Evolutionary conservation across 169 alveolate species (phyloP).

Genomic region (Plasmodium gallinaceum): DNA sequence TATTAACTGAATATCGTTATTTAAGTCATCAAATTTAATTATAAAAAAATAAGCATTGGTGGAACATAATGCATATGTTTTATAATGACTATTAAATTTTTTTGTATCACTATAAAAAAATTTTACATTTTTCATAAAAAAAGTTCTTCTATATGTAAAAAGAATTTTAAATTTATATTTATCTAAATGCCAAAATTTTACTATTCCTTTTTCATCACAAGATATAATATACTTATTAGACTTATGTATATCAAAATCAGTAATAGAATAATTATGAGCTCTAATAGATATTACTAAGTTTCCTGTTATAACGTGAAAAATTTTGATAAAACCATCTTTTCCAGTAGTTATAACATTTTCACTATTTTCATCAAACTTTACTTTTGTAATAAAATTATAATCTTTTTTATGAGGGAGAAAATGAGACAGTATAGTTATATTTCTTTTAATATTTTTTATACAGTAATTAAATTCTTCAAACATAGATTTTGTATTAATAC

Average conservation of each 20-base stretch:
- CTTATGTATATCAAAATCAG: slow-evolving; percentile 72
- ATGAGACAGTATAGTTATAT: slow-evolving; percentile 65
- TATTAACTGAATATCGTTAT: slow-evolving; percentile 25
- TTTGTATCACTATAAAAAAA: slow-evolving; percentile 32
- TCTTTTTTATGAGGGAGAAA: slow-evolving; percentile 59
- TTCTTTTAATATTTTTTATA: slow-evolving; percentile 55
- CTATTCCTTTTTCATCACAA: slow-evolving; percentile 68
- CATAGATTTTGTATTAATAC: slow-evolving; percentile 8
- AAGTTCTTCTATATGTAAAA: slow-evolving; percentile 56
- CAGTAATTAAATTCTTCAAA: slow-evolving; percentile 45
- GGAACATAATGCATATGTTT: slow-evolving; percentile 67
- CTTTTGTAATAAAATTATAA: slow-evolving; percentile 49
- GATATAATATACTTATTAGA: slow-evolving; percentile 66
- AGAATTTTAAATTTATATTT: slow-evolving; percentile 40
- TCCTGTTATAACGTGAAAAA: slow-evolving; percentile 55
- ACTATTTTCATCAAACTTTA: slow-evolving; percentile 29
- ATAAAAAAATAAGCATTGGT: slow-evolving; percentile 60
- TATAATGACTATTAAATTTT: slow-evolving; percentile 11
- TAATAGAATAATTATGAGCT: slow-evolving; percentile 26
- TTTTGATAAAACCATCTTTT: slow-evolving; percentile 70
- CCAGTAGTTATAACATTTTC: slow-evolving; percentile 66
- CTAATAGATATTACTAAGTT: slow-evolving; percentile 40
- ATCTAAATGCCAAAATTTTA: slow-evolving; percentile 31
- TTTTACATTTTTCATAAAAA: slow-evolving; percentile 45
- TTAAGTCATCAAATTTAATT: slow-evolving; percentile 51